Percentiles rank a stretch among this genome's conserved stretches.
Conservation (phyloP, 306 rosid genomes). For the Delonix regia region DNA sequence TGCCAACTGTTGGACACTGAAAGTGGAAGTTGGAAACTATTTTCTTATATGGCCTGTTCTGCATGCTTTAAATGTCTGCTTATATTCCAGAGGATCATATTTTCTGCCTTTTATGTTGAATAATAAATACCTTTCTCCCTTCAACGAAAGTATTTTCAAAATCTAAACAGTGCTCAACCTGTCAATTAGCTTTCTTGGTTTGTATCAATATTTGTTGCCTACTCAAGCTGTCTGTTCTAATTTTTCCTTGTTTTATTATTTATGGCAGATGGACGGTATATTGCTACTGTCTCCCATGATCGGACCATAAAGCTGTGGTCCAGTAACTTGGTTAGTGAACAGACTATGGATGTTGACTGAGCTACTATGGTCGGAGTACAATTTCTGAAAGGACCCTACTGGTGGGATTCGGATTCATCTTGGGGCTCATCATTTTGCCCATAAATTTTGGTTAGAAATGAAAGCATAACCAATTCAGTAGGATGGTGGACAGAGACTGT, state of each 20-base stretch:
- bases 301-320: slow-evolving; percentile 91
- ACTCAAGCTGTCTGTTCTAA: background rate
- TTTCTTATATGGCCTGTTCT: background rate
- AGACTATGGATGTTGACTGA: slow-evolving; percentile 71
- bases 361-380: slow-evolving; percentile 6
- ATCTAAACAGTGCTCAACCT: background rate
- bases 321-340: slow-evolving; percentile 47
- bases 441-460: slow-evolving; percentile 22
- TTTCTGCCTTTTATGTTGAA: slow-evolving; percentile 1
- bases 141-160: background rate
- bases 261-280: slow-evolving; percentile 70
- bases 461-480: slow-evolving; percentile 9
- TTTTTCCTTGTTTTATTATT: slow-evolving; percentile 34
- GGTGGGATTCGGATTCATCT: slow-evolving; percentile 11
- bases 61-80: background rate
- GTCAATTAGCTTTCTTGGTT: slow-evolving; percentile 18
- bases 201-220: slow-evolving; percentile 9
- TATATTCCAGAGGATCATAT: background rate
- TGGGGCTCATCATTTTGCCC: background rate
- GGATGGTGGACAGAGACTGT: slow-evolving; percentile 14
- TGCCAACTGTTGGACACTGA: background rate
- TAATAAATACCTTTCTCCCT: slow-evolving; percentile 14
- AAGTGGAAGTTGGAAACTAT: background rate
- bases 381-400: slow-evolving; percentile 29
- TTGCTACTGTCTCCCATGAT: slow-evolving; percentile 83